Evolutionary conservation across 768 basidiomycete species (phyloP), one percentile per base, ranked within the genome.

Genomic region (Paxillus rubicundulus): DNA sequence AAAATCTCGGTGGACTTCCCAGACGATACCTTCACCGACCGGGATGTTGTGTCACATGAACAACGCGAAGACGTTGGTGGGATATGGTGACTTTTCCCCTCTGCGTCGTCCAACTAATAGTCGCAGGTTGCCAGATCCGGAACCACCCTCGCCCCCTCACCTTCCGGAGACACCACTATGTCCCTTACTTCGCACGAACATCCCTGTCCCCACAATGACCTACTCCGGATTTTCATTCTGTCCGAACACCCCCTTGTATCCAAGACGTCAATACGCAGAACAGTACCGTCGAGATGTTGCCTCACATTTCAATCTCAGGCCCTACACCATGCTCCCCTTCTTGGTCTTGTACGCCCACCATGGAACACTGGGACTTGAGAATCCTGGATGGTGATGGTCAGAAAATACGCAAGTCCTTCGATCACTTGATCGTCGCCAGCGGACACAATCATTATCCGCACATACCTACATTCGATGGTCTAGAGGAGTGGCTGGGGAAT

Each of bases 131-230:
- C 65, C 65, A 5, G 71, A 74, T 21, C 54, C 55, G 14, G 49
- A 60, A 1, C 28, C 43, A 27, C 61, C 68, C 2, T 52, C 60
- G 12, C 78, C 78, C 13, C 80, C 80, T 6, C 57, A 62, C 5
- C 66, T 82, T 5, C 81, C 81, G 2, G 73, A 78, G 58, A 78
- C 77, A 0, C 77, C 79, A 1, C 60, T 80, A 13, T 83, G 82
- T 58, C 80, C 79, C 5, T 67, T 64, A 10, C 69, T 83, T n/a
- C 74, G 63, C 52, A 80, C 77, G 10, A 82, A 82, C 61, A 81
- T 79, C 1, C 78, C 79, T 14, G 74, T 77, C 13, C 81, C 81
- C 2, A 74, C 72, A 10, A 82, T 82, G 79, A 77, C 81, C 0
- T 80, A 78, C 60, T 79, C 80, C 28, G 59, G 68, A 16, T 78